Conservation (phyloP, 2,329 filamentous ascomycete species). For the Aureobasidium subglaciale region DNA sequence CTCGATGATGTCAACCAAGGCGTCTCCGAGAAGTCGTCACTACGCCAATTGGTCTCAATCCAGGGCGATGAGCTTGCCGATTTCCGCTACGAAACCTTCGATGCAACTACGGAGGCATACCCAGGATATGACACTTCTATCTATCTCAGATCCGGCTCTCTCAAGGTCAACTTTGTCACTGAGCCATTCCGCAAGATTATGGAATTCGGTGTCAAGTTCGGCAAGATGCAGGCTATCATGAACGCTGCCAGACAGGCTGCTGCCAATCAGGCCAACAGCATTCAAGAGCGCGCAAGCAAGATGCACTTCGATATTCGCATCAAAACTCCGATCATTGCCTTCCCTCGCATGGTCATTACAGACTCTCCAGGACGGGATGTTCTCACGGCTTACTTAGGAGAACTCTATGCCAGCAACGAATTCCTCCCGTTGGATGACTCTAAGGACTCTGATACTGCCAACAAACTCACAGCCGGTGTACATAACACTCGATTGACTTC, state of each 20-base stretch:
- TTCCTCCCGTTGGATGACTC: slow-evolving; percentile 80
- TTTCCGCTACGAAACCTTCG: slow-evolving; percentile 96
- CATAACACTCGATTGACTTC: slow-evolving; percentile 88
- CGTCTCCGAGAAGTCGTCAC: slow-evolving; percentile 68
- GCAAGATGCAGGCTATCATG: slow-evolving; percentile 98
- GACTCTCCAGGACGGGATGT: slow-evolving; percentile 68
- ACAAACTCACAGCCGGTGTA: slow-evolving; percentile 85
- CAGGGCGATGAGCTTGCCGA: slow-evolving; percentile 93
- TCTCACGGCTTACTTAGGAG: slow-evolving; percentile 86
- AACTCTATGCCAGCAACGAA: slow-evolving; percentile 93
- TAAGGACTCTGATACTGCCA: slow-evolving; percentile 65
- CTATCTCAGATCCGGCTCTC: slow-evolving; percentile 81
- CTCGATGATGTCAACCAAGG: slow-evolving; percentile 92
- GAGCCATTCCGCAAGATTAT: slow-evolving; percentile 98
- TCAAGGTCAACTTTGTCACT: slow-evolving; percentile 94
- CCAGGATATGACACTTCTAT: slow-evolving; percentile 93
- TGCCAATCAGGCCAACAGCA: slow-evolving; percentile 83
- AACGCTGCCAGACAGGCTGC: slow-evolving; percentile 94
- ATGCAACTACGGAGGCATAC: slow-evolving; percentile 66
- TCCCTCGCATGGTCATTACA: slow-evolving; percentile 69
- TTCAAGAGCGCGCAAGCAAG: slow-evolving; percentile 82
- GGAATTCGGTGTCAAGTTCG: slow-evolving; percentile 96
- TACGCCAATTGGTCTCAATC: slow-evolving; percentile 85
- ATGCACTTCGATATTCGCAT: slow-evolving; percentile 92
- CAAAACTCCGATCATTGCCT: slow-evolving; percentile 92